Evolutionary conservation across 495 filamentous ascomycete genomes (phyloP).

Genomic region (Penicillium soppii): DNA sequence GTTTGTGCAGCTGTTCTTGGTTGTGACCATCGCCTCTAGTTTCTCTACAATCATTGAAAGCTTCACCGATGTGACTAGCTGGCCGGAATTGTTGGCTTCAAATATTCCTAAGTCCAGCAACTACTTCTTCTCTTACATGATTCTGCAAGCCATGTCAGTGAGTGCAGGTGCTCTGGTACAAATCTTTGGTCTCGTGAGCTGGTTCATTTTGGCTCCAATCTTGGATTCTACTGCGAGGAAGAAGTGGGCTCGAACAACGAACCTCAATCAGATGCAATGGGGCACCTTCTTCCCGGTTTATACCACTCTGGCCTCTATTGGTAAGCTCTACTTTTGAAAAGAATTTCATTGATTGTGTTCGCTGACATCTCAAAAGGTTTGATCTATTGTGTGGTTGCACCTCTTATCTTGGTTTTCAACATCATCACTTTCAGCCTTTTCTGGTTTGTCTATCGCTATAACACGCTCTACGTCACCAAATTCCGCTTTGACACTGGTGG

Average conservation of each 20-base stretch:
- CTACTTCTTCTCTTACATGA: constrained; percentile 98
- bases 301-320: constrained; percentile 93
- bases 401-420: constrained; percentile 90
- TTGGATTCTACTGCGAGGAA: constrained; percentile 84
- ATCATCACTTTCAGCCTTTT: constrained; percentile 91
- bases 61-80: constrained; percentile 57
- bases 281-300: constrained; percentile 94
- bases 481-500: constrained; percentile 92
- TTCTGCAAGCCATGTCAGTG: constrained; percentile 86
- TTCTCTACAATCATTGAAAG: constrained; percentile 64
- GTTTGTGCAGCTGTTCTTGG: constrained; percentile 92
- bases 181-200: constrained; percentile 69
- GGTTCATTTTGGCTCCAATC: constrained; percentile 76
- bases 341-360: background rate
- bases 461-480: constrained; percentile 92
- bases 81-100: constrained; percentile 69
- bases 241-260: constrained; percentile 84
- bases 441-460: constrained; percentile 96
- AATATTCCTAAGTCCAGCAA: constrained; percentile 89
- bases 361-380: constrained; percentile 49
- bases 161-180: constrained; percentile 92
- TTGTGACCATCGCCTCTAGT: constrained; percentile 87
- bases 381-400: constrained; percentile 88
- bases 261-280: constrained; percentile 78
- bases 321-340: constrained; percentile 40